Evolutionary conservation across 106 monocot species (phyloP), one percentile per base, ranked within the genome.

Genomic region (Platanthera guangdongensis): DNA sequence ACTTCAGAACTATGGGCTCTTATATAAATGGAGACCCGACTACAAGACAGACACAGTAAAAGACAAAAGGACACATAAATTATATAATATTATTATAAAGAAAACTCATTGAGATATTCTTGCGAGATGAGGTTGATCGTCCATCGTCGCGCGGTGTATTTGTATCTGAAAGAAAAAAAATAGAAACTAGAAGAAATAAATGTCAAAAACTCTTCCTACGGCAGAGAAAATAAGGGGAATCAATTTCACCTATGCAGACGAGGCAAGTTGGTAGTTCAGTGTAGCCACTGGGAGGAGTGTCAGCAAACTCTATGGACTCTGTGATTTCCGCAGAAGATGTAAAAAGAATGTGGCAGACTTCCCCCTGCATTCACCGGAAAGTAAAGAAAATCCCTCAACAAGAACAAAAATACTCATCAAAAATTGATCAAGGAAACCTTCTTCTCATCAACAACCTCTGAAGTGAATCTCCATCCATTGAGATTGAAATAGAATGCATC

Each of bases 221-320:
- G 6, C 9, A 19, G 9, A 39, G 12, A 67, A 67, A 10, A 25
- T 65, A 7, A 22, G 7, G 55, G 65, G 47, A 71, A 78, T 76
- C 51, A 46, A 68, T 51, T 82, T 83, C 65, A 93, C 95, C 95
- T 32, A 97, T 86, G 77, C 96, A 97, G 57, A 97, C 86, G 51
- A 93, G 91, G 75, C 96, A 97, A 7, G 86, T 87, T 6, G 96
- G 96, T 67, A 97, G 77, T 82, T 93, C 96, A 2, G 84, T 88
- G 14, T 73, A 93, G 22, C 96, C 91, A 72, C 48, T 51, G 8
- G 87, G 91, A 75, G 95, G 84, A 80, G 78, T 87, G 16, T 48
- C 47, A 6, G 87, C 93, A 62, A 86, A 65, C 71, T 94, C 84
- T 19, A 73, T 76, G 8, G 87, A 90, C 16, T 83, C 82, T 1